Base-by-base conservation (phyloP, 2,329 filamentous ascomycete species). In the Hymenoscyphus occultus region DNA sequence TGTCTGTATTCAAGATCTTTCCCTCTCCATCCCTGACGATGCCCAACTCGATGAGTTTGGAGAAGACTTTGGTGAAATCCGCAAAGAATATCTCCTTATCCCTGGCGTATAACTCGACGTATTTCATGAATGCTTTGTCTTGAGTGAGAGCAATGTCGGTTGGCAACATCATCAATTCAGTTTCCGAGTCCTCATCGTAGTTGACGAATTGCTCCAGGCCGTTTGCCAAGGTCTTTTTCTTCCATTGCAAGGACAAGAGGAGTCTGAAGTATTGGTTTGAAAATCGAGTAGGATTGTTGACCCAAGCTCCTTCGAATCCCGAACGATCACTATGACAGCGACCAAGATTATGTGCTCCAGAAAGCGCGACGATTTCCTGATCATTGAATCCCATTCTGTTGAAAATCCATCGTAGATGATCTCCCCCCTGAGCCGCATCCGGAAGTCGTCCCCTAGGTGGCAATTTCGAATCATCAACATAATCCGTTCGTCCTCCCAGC, bases 91-190 rank as follows among this genome's bases (percentile, higher is more conserved):
- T 67, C 0, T 87, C 85, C 75, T 86, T 86, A 71, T 89, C 84
- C 60, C 81, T 77, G 3, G 85, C 85, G 71, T 88, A 89, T 66
- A 78, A 72, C 74, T 85, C 78, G 13, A 88, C 86, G 81, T 83
- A 88, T 6, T 77, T 76, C 19, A 77, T 73, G 73, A 89, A 89
- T 5, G 69, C 72, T 2, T 78, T 74, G 68, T 89, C 86, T 1
- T 80, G 77, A 3, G 83, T 76, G 48, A 89, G 77, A 4, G 85
- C 82, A 71, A 89, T 82, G 72, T 89, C 86, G 1, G 86, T 87
- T 0, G 86, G 86, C 72, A 89, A 73, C 86, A 89, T 89, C 86
- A 89, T 89, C 54, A 89, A 76, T 64, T 83, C 83, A 65, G 83
- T 82, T 60, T 74, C 77, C 4, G 73, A 76, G 69, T 87, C 83